Base-by-base conservation (phyloP, 139 green algal genomes). In the Chlamydomonas urium region DNA sequence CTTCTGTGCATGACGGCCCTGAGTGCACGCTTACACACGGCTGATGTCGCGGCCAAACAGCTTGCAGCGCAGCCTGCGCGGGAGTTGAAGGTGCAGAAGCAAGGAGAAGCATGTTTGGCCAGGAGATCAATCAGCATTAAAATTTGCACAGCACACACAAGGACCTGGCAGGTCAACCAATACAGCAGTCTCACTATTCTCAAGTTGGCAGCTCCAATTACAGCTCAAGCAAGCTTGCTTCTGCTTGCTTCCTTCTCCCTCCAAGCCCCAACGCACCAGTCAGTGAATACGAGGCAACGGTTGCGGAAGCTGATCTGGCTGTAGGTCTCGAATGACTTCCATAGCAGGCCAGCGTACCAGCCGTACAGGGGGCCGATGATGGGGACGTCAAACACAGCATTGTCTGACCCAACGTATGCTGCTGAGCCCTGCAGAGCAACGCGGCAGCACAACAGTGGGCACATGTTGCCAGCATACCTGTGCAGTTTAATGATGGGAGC, bases 371-470 rank as follows among this genome's bases (percentile, higher is more conserved):
- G 84, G 0, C 85, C 85, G 3, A 94, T 19, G 26, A 74, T 72
- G 26, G 93, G 92, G 19, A 96, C 82, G 69, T 97, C 93, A 76
- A 97, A 92, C 50, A 97, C 93, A 1, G 93, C 93, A 45, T 87
- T 84, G 85, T 97, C 90, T 47, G 78, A 68, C 21, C 86, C 93
- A 31, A 98, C 85, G 69, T 98, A 98, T 24, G 92, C 92, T 28
- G 95, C 82, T 24, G 71, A 86, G 48, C 93, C 88, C 71, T 77
- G 58, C n/a, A n/a, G n/a, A n/a, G n/a, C n/a, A n/a, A n/a, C n/a
- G n/a, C n/a, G n/a, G n/a, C n/a, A n/a, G n/a, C n/a, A n/a, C n/a
- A n/a, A n/a, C n/a, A n/a, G n/a, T n/a, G n/a, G n/a, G n/a, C n/a
- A n/a, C n/a, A n/a, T n/a, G n/a, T n/a, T n/a, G n/a, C n/a, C n/a